Conservation (phyloP, 1,284 basidiomycete genomes). For the Cutaneotrichosporon cavernicola region DNA sequence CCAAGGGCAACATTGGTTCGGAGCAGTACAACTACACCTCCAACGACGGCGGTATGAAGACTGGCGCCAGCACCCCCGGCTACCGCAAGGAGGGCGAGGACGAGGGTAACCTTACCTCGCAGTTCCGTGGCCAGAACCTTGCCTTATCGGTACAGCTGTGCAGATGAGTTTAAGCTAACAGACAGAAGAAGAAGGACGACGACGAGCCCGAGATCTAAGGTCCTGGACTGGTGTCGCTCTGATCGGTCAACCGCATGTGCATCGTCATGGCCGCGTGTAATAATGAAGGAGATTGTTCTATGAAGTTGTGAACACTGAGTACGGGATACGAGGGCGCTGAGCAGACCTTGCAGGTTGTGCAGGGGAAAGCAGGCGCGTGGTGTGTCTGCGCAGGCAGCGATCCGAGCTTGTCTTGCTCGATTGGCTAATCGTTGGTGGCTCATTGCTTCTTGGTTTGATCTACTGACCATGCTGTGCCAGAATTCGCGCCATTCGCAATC, state of each 20-base stretch:
- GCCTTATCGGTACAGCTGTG: slow-evolving; percentile 15
- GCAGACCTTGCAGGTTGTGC: neutral
- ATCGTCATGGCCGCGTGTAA: slow-evolving; percentile 12
- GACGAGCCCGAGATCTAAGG: slow-evolving; percentile 29
- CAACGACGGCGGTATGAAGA: slow-evolving; percentile 34
- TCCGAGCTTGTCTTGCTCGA: no score
- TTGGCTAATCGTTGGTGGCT: no score
- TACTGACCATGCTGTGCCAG: no score
- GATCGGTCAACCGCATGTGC: slow-evolving; percentile 11
- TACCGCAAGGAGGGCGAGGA: slow-evolving; percentile 40
- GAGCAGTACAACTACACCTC: slow-evolving; percentile 18
- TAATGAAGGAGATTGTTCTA: slow-evolving; percentile 10
- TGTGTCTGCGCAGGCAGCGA: neutral
- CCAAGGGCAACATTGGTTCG: slow-evolving; percentile 11
- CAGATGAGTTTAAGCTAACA: neutral
- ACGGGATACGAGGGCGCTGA: neutral
- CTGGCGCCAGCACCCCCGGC: slow-evolving; percentile 40
- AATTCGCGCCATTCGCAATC: no score
- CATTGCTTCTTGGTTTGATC: no score
- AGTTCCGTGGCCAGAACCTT: slow-evolving; percentile 30
- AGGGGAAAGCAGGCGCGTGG: neutral
- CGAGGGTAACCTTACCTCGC: slow-evolving; percentile 13
- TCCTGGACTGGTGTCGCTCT: neutral
- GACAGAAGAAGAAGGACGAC: slow-evolving; percentile 20
- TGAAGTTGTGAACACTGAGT: slow-evolving; percentile 2